Base-by-base conservation (phyloP, 306 rosid species). In the barrel medic (Medicago truncatula) region DNA sequence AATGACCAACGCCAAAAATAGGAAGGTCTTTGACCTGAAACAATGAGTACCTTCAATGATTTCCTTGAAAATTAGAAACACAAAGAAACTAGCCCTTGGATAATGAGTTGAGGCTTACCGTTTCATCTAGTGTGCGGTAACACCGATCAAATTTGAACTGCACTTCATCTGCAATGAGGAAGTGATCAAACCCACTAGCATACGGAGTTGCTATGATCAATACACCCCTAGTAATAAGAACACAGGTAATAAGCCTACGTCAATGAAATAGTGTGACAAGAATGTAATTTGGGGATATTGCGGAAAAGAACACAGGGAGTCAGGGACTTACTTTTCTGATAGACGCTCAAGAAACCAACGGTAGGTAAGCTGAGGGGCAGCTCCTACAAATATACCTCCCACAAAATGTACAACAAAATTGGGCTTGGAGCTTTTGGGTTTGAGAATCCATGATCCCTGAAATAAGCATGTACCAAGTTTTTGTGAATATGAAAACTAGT, bases 131-230 rank as follows among this genome's bases (percentile, higher is more conserved):
- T 43, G 73, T 66, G 43, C 96, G 91, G 76, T 71, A 87, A 75
- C 99, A 92, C 87, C 99, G 81, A 75, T 95, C 99, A 88, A 86
- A 95, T 80, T 92, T 95, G 85, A 90, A 92, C 76, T 95, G 97
- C 43, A 83, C 96, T 89, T 95, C 97, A 80, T 95, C 99, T 52
- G 99, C 96, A 87, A 92, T 95, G 77, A 78, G 93, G 90, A 95
- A 92, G 89, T 95, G 88, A 82, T 95, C 99, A 87, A 92, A 95
- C 67, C 99, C 99, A 85, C 99, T 95, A 25, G 97, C 96, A 79
- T 92, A 95, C 67, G 97, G 99, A 36, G 99, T 95, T 83, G 99
- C 97, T 82, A 95, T 92, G 81, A 95, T 73, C 82, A 95, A 68
- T 76, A 92, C 50, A 50, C 97, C 99, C 92, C 99, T 92, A 75